phyloP scores from a whole-genome alignment of 2,329 filamentous ascomycete species.

The Colletotrichum australisinense region DNA sequence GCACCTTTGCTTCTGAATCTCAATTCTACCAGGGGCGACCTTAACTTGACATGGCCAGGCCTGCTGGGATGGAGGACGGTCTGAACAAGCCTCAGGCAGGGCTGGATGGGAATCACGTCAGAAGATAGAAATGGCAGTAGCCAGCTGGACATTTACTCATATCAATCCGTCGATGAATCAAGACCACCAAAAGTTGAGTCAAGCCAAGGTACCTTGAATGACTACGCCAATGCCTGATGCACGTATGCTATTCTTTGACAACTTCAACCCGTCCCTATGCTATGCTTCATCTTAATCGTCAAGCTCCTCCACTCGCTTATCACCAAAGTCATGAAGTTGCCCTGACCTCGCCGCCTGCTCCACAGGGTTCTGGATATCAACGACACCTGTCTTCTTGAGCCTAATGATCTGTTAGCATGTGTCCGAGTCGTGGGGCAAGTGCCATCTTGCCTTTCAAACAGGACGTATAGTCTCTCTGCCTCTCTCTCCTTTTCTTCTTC shows the following conservation, averaged over 20 bases:
- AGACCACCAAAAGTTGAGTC: neutral
- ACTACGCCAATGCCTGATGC: neutral
- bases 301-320: constrained; percentile 60
- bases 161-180: neutral
- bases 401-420: constrained; percentile 43
- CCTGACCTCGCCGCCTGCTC: constrained; percentile 76
- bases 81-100: neutral
- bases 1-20: neutral
- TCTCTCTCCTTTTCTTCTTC: constrained; percentile 92
- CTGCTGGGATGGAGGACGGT: neutral
- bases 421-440: neutral
- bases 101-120: neutral
- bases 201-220: neutral
- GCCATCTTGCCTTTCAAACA: constrained; percentile 81
- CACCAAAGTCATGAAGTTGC: constrained; percentile 75
- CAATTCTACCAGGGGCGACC: neutral
- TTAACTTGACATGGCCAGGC: neutral
- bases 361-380: constrained; percentile 84
- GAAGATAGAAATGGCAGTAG: neutral
- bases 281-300: constrained; percentile 46
- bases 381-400: constrained; percentile 79
- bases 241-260: neutral
- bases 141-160: neutral
- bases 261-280: neutral
- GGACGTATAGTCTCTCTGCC: constrained; percentile 87